Base-by-base conservation (phyloP, 371 early-diverging fungal genomes). In the Mucor piriformis region DNA sequence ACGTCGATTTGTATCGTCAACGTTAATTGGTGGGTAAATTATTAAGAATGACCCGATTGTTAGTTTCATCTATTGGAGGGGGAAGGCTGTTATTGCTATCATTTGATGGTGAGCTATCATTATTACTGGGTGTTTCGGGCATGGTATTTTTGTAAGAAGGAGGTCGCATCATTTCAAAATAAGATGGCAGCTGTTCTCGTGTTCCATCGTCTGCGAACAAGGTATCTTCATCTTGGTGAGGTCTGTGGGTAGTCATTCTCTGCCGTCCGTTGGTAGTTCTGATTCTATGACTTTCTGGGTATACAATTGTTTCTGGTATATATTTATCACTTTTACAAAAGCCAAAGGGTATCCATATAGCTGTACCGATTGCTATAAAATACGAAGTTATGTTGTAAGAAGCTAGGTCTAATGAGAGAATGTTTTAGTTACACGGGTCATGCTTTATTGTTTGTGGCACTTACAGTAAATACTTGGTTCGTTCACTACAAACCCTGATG, bases 121-220 rank as follows among this genome's bases (percentile, higher is more conserved):
- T 29, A 29, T 29, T 29, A 29, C 6, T 8, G 0, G 4, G 29
- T 29, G 29, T 29, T 51, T 25, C 29, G 8, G 29, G 29, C 29
- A 29, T 4, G 29, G 20, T 52, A 2, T 34, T 55, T 33, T 55
- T 55, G 33, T 57, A 57, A 27, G 48, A 21, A 2, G 57, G 57
- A 8, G 57, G 57, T 8, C 37, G 40, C 10, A 37, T 49, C 57
- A 57, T 57, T 47, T 57, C 57, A 16, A 48, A 57, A 18, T 57
- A 57, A 6, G 57, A 48, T 24, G 57, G 57, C 18, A 57, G 29
- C 18, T 37, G 35, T 12, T 57, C 57, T 0, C 23, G 37, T 1
- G 18, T 29, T 29, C 29, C 18, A 7, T 13, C 18, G 15, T 23
- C 15, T 3, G 12, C 1, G 38, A 5, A 46, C 3, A 24, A 13